Evolutionary conservation across 495 filamentous ascomycete genomes (phyloP).

Genomic region (Penicillium lividum): DNA sequence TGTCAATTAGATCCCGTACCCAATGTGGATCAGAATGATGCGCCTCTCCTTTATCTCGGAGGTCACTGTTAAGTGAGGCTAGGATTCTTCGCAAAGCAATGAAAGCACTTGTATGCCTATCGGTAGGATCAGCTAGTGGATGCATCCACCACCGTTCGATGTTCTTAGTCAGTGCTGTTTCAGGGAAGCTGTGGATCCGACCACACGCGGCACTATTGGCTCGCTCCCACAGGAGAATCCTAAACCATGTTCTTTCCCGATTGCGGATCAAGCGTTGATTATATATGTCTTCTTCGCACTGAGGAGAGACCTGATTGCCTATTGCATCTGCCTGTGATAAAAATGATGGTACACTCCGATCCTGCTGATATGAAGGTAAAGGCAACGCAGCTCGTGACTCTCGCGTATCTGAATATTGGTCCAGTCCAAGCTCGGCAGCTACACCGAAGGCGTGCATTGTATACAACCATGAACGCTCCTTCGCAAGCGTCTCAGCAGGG

Average conservation of each 20-base stretch:
- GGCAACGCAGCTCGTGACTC: not conserved
- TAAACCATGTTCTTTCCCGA: constrained; percentile 29
- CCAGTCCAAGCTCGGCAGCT: constrained; percentile 27
- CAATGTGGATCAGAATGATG: constrained; percentile 22
- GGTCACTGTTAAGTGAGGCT: constrained; percentile 18
- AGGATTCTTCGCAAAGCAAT: constrained; percentile 22
- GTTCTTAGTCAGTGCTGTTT: constrained; percentile 22
- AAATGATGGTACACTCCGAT: not conserved
- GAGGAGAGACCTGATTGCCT: not conserved
- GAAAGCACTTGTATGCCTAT: constrained; percentile 31
- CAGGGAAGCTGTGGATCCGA: constrained; percentile 25
- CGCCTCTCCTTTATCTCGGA: constrained; percentile 6
- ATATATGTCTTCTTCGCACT: not conserved
- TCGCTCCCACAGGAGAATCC: constrained; percentile 32
- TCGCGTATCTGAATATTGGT: constrained; percentile 13
- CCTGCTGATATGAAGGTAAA: not conserved
- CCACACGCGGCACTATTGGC: constrained; percentile 33
- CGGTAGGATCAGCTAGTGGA: constrained; percentile 26
- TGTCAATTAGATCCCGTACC: constrained; percentile 25
- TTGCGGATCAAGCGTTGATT: constrained; percentile 23
- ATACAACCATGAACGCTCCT: constrained; percentile 32
- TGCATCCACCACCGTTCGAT: constrained; percentile 31
- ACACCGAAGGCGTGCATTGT: constrained; percentile 32
- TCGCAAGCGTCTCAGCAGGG: constrained; percentile 22
- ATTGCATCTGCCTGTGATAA: not conserved